phyloP scores from a whole-genome alignment of 371 early-diverging fungal species.

The Mucor circinelloides region DNA sequence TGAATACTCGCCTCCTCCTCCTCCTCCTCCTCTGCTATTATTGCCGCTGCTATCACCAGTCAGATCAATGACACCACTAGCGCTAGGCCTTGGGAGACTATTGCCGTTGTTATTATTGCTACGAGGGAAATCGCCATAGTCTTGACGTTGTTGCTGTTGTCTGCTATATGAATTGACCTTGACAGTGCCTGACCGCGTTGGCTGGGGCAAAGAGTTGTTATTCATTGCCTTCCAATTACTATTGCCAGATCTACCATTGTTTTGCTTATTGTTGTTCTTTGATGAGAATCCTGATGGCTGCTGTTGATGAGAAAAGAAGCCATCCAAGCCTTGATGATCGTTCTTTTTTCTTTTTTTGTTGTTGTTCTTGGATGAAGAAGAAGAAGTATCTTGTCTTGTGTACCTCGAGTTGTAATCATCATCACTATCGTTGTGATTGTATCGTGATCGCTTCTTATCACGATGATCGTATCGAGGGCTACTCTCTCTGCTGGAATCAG shows the following conservation, averaged over 20 bases:
- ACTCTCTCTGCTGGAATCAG: slow-evolving; percentile 11
- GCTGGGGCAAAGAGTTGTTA: slow-evolving; percentile 18
- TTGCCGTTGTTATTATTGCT: background rate
- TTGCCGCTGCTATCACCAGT: background rate
- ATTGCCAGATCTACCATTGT: slow-evolving; percentile 17
- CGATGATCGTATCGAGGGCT: slow-evolving; percentile 3
- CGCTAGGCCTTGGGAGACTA: slow-evolving; percentile 22
- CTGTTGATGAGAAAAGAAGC: slow-evolving; percentile 7
- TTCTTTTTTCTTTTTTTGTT: background rate
- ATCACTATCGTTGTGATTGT: background rate
- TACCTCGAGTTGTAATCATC: background rate
- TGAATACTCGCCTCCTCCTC: background rate
- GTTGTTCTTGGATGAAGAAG: background rate
- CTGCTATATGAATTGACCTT: slow-evolving; percentile 3
- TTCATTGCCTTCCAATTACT: slow-evolving; percentile 29
- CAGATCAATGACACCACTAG: slow-evolving; percentile 28
- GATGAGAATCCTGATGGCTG: background rate
- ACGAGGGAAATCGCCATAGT: slow-evolving; percentile 17
- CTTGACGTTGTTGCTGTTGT: background rate
- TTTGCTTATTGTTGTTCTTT: background rate
- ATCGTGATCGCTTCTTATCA: background rate
- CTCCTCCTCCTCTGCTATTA: background rate
- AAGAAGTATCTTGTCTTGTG: background rate
- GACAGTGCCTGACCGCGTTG: slow-evolving; percentile 27
- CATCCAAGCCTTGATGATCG: slow-evolving; percentile 3